These are phyloP conservation scores for Xylariaceae sp. DNA, from an alignment of 2,329 filamentous ascomycete species.

Conservation along the genomic window DNA sequence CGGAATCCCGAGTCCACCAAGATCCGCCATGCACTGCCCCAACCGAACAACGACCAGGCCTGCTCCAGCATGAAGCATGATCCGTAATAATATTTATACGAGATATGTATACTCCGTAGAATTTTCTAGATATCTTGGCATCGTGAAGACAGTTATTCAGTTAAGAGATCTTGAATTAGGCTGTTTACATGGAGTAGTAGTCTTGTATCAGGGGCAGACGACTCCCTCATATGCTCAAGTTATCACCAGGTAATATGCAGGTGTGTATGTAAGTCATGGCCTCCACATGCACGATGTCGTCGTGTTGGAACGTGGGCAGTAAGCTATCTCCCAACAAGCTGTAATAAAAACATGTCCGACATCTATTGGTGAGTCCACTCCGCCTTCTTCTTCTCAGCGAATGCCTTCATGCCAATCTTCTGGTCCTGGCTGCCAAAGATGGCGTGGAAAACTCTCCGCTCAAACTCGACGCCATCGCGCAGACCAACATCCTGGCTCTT, in stretches of 20 bases:
- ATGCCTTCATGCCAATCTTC: slow-evolving; percentile 94
- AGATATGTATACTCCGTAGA: too few species aligned
- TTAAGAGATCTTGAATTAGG: too few species aligned
- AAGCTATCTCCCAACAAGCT: too few species aligned
- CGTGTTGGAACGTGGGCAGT: too few species aligned
- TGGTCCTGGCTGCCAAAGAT: slow-evolving; percentile 94
- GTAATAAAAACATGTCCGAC: neutral
- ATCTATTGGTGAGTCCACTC: slow-evolving; percentile 77
- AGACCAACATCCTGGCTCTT: slow-evolving; percentile 92
- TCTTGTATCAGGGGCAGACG: too few species aligned
- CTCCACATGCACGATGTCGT: too few species aligned
- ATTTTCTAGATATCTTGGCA: too few species aligned
- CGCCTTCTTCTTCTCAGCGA: slow-evolving; percentile 89
- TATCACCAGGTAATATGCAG: neutral
- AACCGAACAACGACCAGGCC: neutral
- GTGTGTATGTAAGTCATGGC: neutral
- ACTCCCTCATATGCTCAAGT: too few species aligned
- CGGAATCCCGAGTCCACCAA: neutral
- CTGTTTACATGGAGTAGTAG: too few species aligned
- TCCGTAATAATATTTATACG: too few species aligned
- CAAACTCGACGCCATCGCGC: slow-evolving; percentile 88
- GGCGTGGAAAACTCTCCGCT: slow-evolving; percentile 86
- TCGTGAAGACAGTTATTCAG: too few species aligned
- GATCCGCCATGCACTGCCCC: neutral
- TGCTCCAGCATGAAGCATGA: neutral